A percentile compares a stretch with the other conserved stretches of the same genome.
phyloP scores from a whole-genome alignment of 345 rosid species.

The Luvunga scandens region DNA sequence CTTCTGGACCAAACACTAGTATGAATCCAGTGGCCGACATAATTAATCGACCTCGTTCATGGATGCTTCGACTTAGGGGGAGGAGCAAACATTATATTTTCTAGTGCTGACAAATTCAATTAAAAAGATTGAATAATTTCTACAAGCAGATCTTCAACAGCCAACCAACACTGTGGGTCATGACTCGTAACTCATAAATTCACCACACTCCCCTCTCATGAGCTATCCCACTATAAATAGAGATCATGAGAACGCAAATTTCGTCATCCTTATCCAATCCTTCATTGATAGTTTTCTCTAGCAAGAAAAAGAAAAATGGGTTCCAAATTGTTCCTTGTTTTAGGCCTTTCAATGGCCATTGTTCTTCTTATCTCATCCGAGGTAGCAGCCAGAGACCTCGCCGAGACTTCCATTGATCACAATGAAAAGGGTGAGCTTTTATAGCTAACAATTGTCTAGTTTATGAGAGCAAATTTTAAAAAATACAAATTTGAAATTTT shows the following conservation, averaged over 20 bases:
- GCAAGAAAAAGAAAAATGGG: not conserved
- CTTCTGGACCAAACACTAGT: not conserved
- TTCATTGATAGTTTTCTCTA: not conserved
- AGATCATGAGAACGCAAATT: not conserved
- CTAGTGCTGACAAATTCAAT: not conserved
- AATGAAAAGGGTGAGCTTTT: slow-evolving; percentile 11
- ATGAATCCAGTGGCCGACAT: not conserved
- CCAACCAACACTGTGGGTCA: not conserved
- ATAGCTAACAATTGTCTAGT: no score
- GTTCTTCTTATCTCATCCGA: slow-evolving; percentile 25
- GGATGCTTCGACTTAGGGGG: not conserved
- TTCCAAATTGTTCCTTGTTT: slow-evolving; percentile 17
- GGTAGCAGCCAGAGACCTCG: slow-evolving; percentile 28
- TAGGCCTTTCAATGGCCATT: slow-evolving; percentile 14
- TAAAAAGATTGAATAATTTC: not conserved
- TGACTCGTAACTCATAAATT: not conserved
- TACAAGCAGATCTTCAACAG: not conserved
- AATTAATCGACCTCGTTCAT: not conserved
- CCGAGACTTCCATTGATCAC: slow-evolving; percentile 12
- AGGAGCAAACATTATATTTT: not conserved
- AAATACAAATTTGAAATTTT: no score
- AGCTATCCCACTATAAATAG: not conserved
- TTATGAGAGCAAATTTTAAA: no score
- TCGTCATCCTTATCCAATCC: not conserved
- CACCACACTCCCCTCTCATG: not conserved